Evolutionary conservation across 1,139 yeast species (phyloP).

Genomic region (Meyerozyma sp.): DNA sequence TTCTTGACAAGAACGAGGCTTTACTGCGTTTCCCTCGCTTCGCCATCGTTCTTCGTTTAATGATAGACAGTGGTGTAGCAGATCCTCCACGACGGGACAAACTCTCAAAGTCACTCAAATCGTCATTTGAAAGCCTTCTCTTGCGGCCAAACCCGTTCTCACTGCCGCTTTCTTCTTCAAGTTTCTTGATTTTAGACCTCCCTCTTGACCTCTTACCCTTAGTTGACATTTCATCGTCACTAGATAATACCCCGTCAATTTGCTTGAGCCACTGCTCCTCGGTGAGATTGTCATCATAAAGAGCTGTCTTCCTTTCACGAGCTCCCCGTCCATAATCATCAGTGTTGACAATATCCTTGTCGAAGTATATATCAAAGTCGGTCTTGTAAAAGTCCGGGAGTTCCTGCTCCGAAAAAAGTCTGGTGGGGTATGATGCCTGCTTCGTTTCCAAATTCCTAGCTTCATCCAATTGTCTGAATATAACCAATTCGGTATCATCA

Average conservation of each 20-base stretch:
- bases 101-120: not conserved
- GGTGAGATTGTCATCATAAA: slow-evolving; percentile 64
- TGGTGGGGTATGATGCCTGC: slow-evolving; percentile 38
- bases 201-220: slow-evolving; percentile 21
- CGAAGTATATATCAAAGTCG: slow-evolving; percentile 46
- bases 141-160: slow-evolving; percentile 1
- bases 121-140: slow-evolving; percentile 1
- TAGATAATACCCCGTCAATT: slow-evolving; percentile 45
- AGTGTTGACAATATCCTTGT: slow-evolving; percentile 34
- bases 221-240: slow-evolving; percentile 20
- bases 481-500: slow-evolving; percentile 50
- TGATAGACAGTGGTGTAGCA: not conserved
- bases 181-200: slow-evolving; percentile 21
- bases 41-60: slow-evolving; percentile 10
- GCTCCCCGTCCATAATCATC: slow-evolving; percentile 59
- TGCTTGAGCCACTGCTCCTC: slow-evolving; percentile 76
- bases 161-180: slow-evolving; percentile 12
- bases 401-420: slow-evolving; percentile 57
- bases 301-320: slow-evolving; percentile 57
- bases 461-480: slow-evolving; percentile 54
- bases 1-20: slow-evolving; percentile 26
- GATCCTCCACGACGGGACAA: not conserved
- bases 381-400: slow-evolving; percentile 57
- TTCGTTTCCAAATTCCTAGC: slow-evolving; percentile 41
- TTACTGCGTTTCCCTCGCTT: slow-evolving; percentile 18